phyloP scores from a whole-genome alignment of 2,329 filamentous ascomycete species.

The Trichoderma sp. region DNA sequence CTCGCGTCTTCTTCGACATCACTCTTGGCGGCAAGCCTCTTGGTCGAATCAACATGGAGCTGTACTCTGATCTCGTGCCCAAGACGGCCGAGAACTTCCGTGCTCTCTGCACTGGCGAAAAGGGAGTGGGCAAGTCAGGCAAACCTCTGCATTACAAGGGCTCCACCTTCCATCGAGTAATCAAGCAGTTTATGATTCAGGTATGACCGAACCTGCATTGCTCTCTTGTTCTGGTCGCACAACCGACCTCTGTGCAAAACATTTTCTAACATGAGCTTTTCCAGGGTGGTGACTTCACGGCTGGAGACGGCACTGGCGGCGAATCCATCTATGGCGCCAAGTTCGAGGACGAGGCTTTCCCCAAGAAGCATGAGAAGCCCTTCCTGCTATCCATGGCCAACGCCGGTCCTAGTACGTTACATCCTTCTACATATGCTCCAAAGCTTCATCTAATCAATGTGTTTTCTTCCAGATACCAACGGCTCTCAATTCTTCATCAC shows the following conservation, averaged over 20 bases:
- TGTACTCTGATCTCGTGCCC: constrained; percentile 74
- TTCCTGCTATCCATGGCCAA: constrained; percentile 98
- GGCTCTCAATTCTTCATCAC: constrained; percentile 98
- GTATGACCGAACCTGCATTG: constrained; percentile 18
- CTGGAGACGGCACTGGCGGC: constrained; percentile 89
- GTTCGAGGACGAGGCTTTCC: constrained; percentile 96
- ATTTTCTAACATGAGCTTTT: background rate
- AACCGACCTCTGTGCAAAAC: background rate
- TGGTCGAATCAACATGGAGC: constrained; percentile 83
- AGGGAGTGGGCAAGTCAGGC: constrained; percentile 76
- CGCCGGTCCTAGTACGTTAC: constrained; percentile 75
- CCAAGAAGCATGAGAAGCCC: constrained; percentile 84
- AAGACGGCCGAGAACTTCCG: constrained; percentile 98
- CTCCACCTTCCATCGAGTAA: constrained; percentile 90
- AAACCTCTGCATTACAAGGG: constrained; percentile 92
- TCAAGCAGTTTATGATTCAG: constrained; percentile 95
- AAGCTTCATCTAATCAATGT: background rate
- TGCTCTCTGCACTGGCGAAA: constrained; percentile 90
- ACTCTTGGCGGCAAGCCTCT: constrained; percentile 69
- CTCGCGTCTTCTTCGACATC: constrained; percentile 92
- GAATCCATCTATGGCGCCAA: constrained; percentile 98
- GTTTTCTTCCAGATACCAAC: constrained; percentile 68
- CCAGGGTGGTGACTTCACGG: constrained; percentile 92
- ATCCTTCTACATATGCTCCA: background rate
- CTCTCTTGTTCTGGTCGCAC: background rate